These are phyloP conservation scores for Candida gigantensis DNA, from an alignment of 1,139 yeast genomes.

Conservation along the genomic window DNA sequence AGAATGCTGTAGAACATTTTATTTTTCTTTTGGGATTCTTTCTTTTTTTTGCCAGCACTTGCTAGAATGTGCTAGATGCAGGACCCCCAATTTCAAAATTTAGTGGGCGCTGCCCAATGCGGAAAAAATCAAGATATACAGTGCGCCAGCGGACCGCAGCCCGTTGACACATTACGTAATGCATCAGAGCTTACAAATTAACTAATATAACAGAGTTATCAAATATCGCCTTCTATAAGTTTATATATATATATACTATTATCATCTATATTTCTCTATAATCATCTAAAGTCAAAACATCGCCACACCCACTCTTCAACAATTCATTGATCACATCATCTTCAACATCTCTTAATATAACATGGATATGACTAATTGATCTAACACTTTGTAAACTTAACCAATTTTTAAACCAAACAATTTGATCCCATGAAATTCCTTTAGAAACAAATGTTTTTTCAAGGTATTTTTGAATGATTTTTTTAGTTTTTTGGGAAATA, in stretches of 20 bases:
- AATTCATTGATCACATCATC: constrained; percentile 21
- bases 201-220: too few species aligned
- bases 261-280: constrained; percentile 12
- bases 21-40: constrained; percentile 1
- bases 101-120: too few species aligned
- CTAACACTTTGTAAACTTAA: constrained; percentile 59
- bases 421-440: constrained; percentile 37
- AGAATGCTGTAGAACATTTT: constrained; percentile 9
- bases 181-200: too few species aligned
- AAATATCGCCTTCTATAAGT: too few species aligned
- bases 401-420: constrained; percentile 67
- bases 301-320: constrained; percentile 22
- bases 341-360: constrained; percentile 43
- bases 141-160: too few species aligned
- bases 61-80: neutral
- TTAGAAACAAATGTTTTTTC: constrained; percentile 44
- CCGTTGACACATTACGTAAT: too few species aligned
- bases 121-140: too few species aligned
- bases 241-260: neutral
- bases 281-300: constrained; percentile 21
- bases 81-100: too few species aligned
- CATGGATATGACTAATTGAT: constrained; percentile 60
- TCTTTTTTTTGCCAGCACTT: neutral
- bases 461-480: constrained; percentile 40
- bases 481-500: constrained; percentile 38